phyloP scores from a whole-genome alignment of 805 yeast species.

The Ogataea allantospora region DNA sequence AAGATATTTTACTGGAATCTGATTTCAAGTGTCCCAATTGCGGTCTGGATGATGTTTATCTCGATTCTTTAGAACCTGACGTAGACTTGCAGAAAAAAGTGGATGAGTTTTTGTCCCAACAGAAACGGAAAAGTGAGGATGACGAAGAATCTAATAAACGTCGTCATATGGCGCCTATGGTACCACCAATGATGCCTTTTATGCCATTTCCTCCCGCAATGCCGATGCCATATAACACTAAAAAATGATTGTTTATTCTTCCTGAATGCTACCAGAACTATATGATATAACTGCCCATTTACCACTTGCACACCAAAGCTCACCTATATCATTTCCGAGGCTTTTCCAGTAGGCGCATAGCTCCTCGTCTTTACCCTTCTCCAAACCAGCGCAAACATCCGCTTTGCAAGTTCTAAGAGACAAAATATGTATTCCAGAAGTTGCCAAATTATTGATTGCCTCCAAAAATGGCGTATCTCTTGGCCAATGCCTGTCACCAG shows the following conservation, averaged over 20 bases:
- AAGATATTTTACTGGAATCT: conserved; percentile 65
- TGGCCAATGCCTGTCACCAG: conserved; percentile 89
- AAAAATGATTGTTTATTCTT: neutral
- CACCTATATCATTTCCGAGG: conserved; percentile 61
- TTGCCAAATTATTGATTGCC: conserved; percentile 70
- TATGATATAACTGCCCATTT: conserved; percentile 89
- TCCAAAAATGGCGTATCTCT: conserved; percentile 68
- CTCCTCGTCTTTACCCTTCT: conserved; percentile 67
- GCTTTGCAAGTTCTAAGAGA: conserved; percentile 94
- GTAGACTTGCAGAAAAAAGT: conserved; percentile 57
- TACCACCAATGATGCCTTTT: conserved; percentile 33
- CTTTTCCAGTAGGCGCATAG: conserved; percentile 56
- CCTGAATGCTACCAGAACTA: conserved; percentile 36
- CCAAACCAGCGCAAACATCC: conserved; percentile 87
- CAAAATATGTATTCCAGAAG: conserved; percentile 60
- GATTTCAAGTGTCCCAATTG: conserved; percentile 94
- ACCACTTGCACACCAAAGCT: conserved; percentile 85
- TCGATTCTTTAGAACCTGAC: conserved; percentile 70
- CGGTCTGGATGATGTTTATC: conserved; percentile 63
- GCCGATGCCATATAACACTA: conserved; percentile 12
- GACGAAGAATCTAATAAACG: conserved; percentile 17
- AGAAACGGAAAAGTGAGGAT: conserved; percentile 19
- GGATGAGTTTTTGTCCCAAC: conserved; percentile 44
- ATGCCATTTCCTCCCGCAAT: conserved; percentile 26
- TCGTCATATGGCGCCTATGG: conserved; percentile 22